phyloP scores from a whole-genome alignment of 164 flowering plant genomes.

The Aristolochia contorta region DNA sequence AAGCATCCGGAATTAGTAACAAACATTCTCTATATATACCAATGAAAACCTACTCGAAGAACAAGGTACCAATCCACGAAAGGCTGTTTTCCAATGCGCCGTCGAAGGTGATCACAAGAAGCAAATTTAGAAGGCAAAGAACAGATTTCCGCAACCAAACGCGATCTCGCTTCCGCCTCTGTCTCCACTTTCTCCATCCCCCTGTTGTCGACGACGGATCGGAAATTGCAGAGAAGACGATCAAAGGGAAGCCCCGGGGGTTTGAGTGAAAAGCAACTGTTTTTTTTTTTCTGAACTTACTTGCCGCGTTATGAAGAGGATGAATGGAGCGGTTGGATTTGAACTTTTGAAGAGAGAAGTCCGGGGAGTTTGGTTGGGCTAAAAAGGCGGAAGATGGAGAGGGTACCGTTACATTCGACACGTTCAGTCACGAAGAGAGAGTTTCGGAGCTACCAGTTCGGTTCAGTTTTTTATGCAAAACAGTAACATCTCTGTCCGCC shows the following conservation, averaged over 20 bases:
- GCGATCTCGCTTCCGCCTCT: conserved; percentile 29
- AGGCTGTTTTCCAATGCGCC: conserved; percentile 8
- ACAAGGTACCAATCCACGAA: conserved; percentile 80
- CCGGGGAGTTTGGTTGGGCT: conserved; percentile 36
- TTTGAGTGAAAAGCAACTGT: not conserved
- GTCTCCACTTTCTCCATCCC: conserved; percentile 6
- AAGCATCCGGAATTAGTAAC: not conserved
- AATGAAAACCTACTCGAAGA: conserved; percentile 50
- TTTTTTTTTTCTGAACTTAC: not conserved
- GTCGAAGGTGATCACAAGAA: conserved; percentile 14
- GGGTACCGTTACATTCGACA: conserved; percentile 25
- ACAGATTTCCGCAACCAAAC: conserved; percentile 51
- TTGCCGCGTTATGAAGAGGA: not conserved
- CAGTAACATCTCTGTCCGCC: too few species aligned
- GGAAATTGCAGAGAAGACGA: not conserved
- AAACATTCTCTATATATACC: not conserved
- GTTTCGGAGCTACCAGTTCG: conserved; percentile 3
- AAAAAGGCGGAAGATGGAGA: conserved; percentile 4
- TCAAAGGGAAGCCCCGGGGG: not conserved
- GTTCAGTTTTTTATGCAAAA: not conserved
- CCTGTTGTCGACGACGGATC: not conserved
- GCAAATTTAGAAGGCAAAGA: conserved; percentile 24
- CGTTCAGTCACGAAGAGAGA: conserved; percentile 9
- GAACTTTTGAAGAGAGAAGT: conserved; percentile 16
- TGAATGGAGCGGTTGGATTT: conserved; percentile 58